Evolutionary conservation across 1,139 yeast species (phyloP).

Genomic region (Arxiozyma bovina): DNA sequence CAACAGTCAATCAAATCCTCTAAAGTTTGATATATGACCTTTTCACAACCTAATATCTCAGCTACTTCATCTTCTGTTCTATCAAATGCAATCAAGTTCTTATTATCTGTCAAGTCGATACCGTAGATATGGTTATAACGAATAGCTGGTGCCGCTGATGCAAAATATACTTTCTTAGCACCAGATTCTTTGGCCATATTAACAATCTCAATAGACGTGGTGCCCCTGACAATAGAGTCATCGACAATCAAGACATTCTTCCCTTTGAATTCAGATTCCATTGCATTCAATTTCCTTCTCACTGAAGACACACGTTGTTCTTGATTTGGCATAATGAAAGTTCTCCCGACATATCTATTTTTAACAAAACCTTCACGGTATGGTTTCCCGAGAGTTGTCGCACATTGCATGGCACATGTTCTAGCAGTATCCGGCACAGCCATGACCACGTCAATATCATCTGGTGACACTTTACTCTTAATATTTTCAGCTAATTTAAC

Average conservation of each 20-base stretch:
- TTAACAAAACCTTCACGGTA: slow-evolving; percentile 96
- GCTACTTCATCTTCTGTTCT: slow-evolving; percentile 69
- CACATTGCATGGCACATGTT: slow-evolving; percentile 88
- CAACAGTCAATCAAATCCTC: slow-evolving; percentile 80
- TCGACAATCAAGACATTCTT: slow-evolving; percentile 88
- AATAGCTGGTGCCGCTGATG: slow-evolving; percentile 96
- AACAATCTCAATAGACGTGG: slow-evolving; percentile 92
- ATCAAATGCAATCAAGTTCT: slow-evolving; percentile 83
- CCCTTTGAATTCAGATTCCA: slow-evolving; percentile 84
- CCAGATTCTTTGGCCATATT: slow-evolving; percentile 98
- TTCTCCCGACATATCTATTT: slow-evolving; percentile 93
- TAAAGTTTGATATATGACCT: slow-evolving; percentile 78
- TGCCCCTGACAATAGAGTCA: slow-evolving; percentile 95
- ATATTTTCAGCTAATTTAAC: slow-evolving; percentile 74
- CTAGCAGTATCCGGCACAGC: slow-evolving; percentile 98
- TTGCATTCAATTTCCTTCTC: slow-evolving; percentile 88
- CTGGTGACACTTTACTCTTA: slow-evolving; percentile 37
- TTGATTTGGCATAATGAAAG: slow-evolving; percentile 98
- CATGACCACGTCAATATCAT: slow-evolving; percentile 83
- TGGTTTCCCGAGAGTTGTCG: slow-evolving; percentile 69
- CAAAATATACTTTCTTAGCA: slow-evolving; percentile 84
- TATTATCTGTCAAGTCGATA: slow-evolving; percentile 91
- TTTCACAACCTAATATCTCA: slow-evolving; percentile 79
- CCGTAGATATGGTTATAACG: slow-evolving; percentile 94
- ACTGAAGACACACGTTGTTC: slow-evolving; percentile 89